Conservation (phyloP, 192 early-diverging fungal species). For the Coemansia sp. region DNA sequence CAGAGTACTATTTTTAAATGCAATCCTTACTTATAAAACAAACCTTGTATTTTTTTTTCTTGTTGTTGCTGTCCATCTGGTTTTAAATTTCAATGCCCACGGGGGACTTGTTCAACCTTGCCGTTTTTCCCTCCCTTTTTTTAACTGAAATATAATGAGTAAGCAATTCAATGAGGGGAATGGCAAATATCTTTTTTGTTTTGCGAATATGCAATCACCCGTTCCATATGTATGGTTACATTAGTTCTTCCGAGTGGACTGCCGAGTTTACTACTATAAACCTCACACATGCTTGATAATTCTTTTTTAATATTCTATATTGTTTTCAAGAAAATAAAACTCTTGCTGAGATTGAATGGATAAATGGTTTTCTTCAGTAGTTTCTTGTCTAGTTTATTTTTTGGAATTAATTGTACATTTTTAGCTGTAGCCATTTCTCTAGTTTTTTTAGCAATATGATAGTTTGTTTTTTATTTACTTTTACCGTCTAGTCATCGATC, state of each 20-base stretch:
- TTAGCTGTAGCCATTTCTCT: background rate
- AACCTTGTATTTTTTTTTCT: background rate
- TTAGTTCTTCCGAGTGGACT: constrained; percentile 10
- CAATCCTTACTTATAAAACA: background rate
- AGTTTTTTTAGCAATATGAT: background rate
- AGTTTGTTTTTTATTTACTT: background rate
- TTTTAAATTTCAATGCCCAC: background rate
- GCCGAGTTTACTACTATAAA: background rate
- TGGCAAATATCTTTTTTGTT: background rate
- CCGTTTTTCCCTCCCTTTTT: background rate
- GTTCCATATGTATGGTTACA: constrained; percentile 13
- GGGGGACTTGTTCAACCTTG: background rate
- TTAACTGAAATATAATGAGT: background rate
- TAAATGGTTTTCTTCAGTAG: too few species aligned
- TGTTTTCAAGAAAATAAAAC: too few species aligned
- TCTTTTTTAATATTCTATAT: too few species aligned
- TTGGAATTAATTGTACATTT: background rate
- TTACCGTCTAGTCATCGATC: background rate
- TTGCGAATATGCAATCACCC: background rate
- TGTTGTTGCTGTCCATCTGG: background rate
- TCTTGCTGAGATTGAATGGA: too few species aligned
- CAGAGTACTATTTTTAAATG: background rate
- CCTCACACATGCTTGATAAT: background rate
- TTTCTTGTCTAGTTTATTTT: too few species aligned
- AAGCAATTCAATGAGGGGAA: background rate